A percentile compares a stretch with the other conserved stretches of the same genome.
Conservation (phyloP, 2,329 filamentous ascomycete species). For the Colletotrichum zoysiae region DNA sequence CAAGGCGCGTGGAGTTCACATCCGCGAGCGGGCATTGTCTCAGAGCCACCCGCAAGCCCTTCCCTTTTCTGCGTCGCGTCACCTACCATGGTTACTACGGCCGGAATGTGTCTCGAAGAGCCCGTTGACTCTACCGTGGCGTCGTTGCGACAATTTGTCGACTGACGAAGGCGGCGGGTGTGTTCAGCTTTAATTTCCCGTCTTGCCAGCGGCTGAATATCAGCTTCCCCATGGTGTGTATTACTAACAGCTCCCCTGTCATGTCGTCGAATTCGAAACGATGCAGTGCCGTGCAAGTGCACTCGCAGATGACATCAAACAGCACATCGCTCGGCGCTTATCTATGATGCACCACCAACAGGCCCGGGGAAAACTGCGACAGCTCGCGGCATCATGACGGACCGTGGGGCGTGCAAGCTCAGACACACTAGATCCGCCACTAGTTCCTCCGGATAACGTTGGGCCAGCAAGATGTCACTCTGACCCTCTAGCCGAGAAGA, state of each 20-base stretch:
- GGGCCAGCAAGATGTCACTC: neutral
- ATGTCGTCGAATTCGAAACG: neutral
- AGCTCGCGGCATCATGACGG: neutral
- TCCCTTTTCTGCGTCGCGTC: neutral
- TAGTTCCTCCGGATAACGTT: neutral
- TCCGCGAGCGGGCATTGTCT: conserved; percentile 34
- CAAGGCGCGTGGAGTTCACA: neutral
- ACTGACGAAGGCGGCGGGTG: neutral
- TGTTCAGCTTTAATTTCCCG: neutral
- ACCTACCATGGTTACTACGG: neutral
- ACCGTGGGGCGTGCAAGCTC: neutral
- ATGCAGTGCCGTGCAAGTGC: too few species aligned
- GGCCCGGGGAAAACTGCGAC: conserved; percentile 1
- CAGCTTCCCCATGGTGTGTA: neutral
- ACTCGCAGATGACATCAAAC: neutral
- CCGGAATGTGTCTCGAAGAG: neutral
- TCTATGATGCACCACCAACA: conserved; percentile 3
- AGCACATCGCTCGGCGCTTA: neutral
- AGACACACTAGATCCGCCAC: conserved; percentile 5
- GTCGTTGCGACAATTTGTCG: neutral
- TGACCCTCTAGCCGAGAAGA: neutral
- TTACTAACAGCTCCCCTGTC: neutral
- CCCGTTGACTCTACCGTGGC: neutral
- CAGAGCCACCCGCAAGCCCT: conserved; percentile 2
- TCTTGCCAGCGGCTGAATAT: neutral